Percentiles rank a stretch among this genome's conserved stretches.
Conservation (phyloP, 1,139 yeast genomes). For the Wickerhamiella pararugosa region DNA sequence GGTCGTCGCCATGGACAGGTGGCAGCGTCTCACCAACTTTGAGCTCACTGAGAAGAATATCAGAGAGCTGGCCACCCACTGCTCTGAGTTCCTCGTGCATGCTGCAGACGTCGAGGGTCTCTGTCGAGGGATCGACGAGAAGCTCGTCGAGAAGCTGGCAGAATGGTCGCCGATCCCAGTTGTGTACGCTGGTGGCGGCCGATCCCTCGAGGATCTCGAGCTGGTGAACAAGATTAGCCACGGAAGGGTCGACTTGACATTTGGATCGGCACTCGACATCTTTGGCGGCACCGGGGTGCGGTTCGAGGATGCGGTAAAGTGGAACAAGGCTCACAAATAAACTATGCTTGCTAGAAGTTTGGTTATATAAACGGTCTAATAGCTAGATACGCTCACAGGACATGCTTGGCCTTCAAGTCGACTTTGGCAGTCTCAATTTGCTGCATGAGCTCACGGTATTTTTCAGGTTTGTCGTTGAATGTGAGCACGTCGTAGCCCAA, state of each 20-base stretch:
- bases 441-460: slow-evolving; percentile 41
- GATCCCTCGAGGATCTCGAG: slow-evolving; percentile 48
- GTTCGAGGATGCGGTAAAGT: slow-evolving; percentile 54
- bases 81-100: slow-evolving; percentile 80
- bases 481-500: slow-evolving; percentile 60
- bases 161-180: slow-evolving; percentile 69
- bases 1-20: slow-evolving; percentile 93
- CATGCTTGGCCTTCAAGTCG: slow-evolving; percentile 43
- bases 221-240: slow-evolving; percentile 50
- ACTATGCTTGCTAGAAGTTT: neutral
- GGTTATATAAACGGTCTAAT: neutral
- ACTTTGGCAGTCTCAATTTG: slow-evolving; percentile 55
- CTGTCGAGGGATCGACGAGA: slow-evolving; percentile 79
- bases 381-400: neutral
- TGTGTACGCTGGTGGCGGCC: slow-evolving; percentile 97
- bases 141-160: slow-evolving; percentile 53
- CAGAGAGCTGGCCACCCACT: slow-evolving; percentile 39
- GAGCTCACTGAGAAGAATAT: slow-evolving; percentile 42
- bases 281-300: slow-evolving; percentile 78
- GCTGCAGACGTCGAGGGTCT: slow-evolving; percentile 98
- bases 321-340: slow-evolving; percentile 38
- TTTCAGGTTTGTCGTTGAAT: slow-evolving; percentile 59
- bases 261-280: slow-evolving; percentile 83
- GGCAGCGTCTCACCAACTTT: slow-evolving; percentile 78
- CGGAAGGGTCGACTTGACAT: slow-evolving; percentile 82